Evolutionary conservation across 495 filamentous ascomycete genomes (phyloP), one percentile per base, ranked within the genome.

Genomic region (Aspergillus hancockii): DNA sequence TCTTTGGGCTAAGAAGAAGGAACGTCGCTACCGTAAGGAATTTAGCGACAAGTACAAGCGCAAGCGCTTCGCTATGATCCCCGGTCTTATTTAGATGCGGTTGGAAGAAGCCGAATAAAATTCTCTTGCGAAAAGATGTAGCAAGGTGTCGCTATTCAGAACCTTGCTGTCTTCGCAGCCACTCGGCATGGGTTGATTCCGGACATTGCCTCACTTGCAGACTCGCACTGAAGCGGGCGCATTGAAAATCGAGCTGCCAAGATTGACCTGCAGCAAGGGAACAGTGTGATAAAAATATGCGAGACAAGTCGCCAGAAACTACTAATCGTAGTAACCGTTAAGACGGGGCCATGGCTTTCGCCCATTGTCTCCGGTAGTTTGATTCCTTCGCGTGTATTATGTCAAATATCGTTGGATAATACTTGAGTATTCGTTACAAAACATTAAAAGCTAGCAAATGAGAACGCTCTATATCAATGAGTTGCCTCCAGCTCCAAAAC

Each of bases 1-100:
- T 51, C 68, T 71, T 52, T 98, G 94, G 94, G 95, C 88, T 10
- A 79, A 79, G 74, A 95, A 92, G 85, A 97, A 97, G 83, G 94
- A 98, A 84, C 81, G 76, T 69, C 85, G 88, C 54, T 93, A 95
- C 71, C 84, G 94, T 57, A 87, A 89, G 73, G 90, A 96, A 71
- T 97, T 97, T 72, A 88, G 88, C 47, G 87, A 89, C 62, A 88
- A 85, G 72, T 98, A 98, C 73, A 90, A 89, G 84, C 88, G 85
- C 78, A 97, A 97, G 88, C 83, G 83, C 60, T 89, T 77, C 67
- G 81, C 80, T 55, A 88, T 98, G 74, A 61, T 98, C 22, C 92
- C 94, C 21, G 88, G 88, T 21, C 58, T 88, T 22, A 78, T 75
- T 63, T 88, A 79, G 31, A 49, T 49, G 41, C 19, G 47, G 22